phyloP scores from a whole-genome alignment of 208 protist species.

The Naegleria gruberi region DNA sequence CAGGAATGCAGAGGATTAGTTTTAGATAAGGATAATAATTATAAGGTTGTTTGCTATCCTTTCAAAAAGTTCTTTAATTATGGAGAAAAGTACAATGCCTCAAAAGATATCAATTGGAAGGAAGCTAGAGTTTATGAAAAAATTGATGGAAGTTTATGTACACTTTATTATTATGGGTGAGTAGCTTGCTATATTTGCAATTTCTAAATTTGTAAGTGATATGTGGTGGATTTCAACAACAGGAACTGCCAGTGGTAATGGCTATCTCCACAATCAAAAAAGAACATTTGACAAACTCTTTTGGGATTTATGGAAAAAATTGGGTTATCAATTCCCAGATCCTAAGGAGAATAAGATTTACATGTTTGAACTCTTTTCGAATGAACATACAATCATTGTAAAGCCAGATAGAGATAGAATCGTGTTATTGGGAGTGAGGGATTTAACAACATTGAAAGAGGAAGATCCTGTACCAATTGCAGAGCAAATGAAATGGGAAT shows the following conservation, averaged over 20 bases:
- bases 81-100: not conserved
- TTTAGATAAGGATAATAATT: not conserved
- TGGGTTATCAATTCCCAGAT: not conserved
- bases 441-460: not conserved
- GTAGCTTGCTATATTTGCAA: not conserved
- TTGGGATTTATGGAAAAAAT: not conserved
- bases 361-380: not conserved
- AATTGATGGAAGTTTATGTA: slow-evolving; percentile 1
- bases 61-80: slow-evolving; percentile 23
- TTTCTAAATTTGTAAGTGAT: not conserved
- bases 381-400: not conserved
- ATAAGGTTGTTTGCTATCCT: slow-evolving; percentile 1
- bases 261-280: not conserved
- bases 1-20: slow-evolving; percentile 20
- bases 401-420: not conserved
- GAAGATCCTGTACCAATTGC: not conserved
- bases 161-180: not conserved
- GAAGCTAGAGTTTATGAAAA: slow-evolving; percentile 18
- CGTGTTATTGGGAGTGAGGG: not conserved
- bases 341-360: not conserved
- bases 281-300: not conserved
- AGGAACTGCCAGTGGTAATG: not conserved
- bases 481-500: not conserved
- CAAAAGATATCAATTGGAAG: not conserved
- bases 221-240: not conserved